Base-by-base conservation (phyloP, 2,329 filamentous ascomycete genomes). In the Hirsutella thompsonii region DNA sequence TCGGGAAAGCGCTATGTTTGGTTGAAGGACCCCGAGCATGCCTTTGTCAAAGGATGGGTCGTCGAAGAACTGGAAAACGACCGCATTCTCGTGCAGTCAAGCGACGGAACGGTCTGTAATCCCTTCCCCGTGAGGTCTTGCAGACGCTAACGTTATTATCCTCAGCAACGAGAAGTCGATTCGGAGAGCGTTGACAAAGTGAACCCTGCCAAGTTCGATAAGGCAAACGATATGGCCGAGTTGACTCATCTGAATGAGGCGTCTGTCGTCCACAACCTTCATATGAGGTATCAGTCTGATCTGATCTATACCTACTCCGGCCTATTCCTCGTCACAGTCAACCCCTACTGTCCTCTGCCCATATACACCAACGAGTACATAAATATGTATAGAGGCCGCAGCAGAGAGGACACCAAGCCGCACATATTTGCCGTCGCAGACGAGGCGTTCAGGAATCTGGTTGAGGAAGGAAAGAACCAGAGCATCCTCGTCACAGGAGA, bases 171-270 rank as follows among this genome's bases (percentile, higher is more conserved):
- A 50, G 84, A 94, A 56, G 81, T 92, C 39, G 81, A 90, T 49
- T 66, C 76, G 39, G 89, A 96, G 53, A 83, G 79, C 52, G 88
- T 95, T 50, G 93, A 98, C 70, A 96, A 95, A 64, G 93, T 98
- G 68, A 98, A 98, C 63, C 92, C 92, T 37, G 90, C 90, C 55
- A 98, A 98, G 60, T 98, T 98, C 66, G 92, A 98, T 74, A 98
- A 95, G 64, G 90, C 90, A 48, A 88, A 93, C 66, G 93, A 98
- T 62, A 98, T 98, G 92, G 92, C 93, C 20, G 92, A 98, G 61
- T 74, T 98, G 55, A 98, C 92, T 5, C 92, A 98, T 62, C 69
- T 98, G 48, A 98, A 98, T 63, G 92, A 98, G 65, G 85, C 90
- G 19, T 96, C 92, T 0, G 92, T 98, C 39, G 89, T 98, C 39